Percentiles rank a stretch among this genome's conserved stretches.
phyloP scores from a whole-genome alignment of 2,329 filamentous ascomycete genomes.

The Neonectria punicea region DNA sequence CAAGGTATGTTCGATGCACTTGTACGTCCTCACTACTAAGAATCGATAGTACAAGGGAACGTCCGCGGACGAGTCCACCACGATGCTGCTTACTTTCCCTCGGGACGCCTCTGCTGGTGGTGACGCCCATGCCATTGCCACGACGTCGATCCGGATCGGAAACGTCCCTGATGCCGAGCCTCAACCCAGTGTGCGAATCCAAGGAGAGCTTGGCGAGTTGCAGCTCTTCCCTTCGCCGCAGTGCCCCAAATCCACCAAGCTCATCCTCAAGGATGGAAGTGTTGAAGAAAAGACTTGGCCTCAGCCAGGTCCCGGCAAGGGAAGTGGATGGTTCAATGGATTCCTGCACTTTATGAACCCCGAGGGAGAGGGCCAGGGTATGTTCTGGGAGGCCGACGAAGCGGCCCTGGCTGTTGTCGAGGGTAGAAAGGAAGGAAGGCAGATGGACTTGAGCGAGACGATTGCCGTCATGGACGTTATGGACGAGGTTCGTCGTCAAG shows the following conservation, averaged over 20 bases:
- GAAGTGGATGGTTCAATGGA: constrained; percentile 28
- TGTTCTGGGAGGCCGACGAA: constrained; percentile 89
- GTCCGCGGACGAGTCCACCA: constrained; percentile 80
- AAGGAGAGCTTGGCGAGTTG: constrained; percentile 82
- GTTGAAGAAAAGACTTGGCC: constrained; percentile 60
- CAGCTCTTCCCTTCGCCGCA: constrained; percentile 78
- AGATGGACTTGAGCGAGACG: constrained; percentile 77
- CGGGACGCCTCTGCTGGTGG: constrained; percentile 49
- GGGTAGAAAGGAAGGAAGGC: constrained; percentile 77
- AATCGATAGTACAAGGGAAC: constrained; percentile 51
- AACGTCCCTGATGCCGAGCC: constrained; percentile 65
- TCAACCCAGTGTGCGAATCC: constrained; percentile 76
- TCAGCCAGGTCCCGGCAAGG: constrained; percentile 57
- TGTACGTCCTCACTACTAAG: not conserved
- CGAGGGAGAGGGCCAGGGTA: constrained; percentile 73
- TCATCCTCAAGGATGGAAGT: constrained; percentile 64
- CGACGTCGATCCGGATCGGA: constrained; percentile 65
- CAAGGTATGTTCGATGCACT: constrained; percentile 13
- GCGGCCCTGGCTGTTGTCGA: constrained; percentile 77
- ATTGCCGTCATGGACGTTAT: constrained; percentile 82
- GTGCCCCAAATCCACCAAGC: constrained; percentile 70
- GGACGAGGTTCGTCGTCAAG: constrained; percentile 64
- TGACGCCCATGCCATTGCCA: constrained; percentile 75
- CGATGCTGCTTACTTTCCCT: constrained; percentile 79
- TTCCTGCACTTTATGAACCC: constrained; percentile 48